Evolutionary conservation across 345 rosid species (phyloP).

Genomic region (Luvunga scandens): DNA sequence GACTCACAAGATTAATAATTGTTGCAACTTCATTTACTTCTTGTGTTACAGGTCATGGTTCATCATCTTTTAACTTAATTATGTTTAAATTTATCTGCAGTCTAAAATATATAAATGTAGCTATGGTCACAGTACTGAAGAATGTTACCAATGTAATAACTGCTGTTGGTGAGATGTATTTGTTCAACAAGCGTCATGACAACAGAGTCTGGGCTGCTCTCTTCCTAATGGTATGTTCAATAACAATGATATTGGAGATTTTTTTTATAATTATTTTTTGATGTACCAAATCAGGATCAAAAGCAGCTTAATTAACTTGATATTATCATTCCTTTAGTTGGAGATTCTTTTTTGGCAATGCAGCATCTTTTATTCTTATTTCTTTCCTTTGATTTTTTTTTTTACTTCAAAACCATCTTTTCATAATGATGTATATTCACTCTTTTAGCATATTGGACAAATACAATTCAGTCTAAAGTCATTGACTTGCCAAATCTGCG

Average conservation of each 20-base stretch:
- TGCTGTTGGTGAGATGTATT: constrained; percentile 96
- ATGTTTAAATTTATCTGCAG: constrained; percentile 46
- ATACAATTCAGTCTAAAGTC: background rate
- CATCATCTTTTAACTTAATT: background rate
- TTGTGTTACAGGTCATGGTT: background rate
- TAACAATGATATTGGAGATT: background rate
- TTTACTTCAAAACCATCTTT: background rate
- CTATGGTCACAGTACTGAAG: constrained; percentile 98
- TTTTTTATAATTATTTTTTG: background rate
- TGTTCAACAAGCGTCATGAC: constrained; percentile 85
- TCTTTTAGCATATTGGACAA: background rate
- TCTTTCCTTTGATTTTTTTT: background rate
- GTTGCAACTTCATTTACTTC: background rate
- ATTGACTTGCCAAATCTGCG: background rate
- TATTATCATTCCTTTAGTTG: background rate
- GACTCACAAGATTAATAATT: background rate
- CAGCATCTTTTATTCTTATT: background rate
- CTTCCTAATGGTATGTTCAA: constrained; percentile 79
- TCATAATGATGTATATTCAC: background rate
- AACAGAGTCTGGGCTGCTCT: constrained; percentile 95
- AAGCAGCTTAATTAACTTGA: background rate
- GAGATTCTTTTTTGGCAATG: background rate
- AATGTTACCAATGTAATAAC: constrained; percentile 97
- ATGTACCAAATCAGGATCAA: background rate
- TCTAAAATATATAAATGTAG: constrained; percentile 93